Evolutionary conservation across 306 rosid species (phyloP), one percentile per base, ranked within the genome.

Genomic region (Vigna reflexopilosa): DNA sequence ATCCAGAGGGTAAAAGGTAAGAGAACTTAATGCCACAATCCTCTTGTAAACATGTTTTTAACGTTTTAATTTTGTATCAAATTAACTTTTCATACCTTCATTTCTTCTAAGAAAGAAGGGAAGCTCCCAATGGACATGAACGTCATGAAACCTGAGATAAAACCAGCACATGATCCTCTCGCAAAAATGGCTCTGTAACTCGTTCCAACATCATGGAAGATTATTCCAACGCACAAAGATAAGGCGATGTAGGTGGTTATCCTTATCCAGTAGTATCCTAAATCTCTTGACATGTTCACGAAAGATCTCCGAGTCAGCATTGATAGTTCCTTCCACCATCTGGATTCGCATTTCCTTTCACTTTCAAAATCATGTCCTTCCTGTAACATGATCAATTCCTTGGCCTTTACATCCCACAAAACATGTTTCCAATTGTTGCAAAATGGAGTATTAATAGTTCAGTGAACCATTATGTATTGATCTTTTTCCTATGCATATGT

Each of bases 51-150:
- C 19, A 14, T 49, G 32, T 38, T 79, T 78, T 47, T 13, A 30
- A 8, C 4, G 68, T 42, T 9, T 77, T 36, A 6, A 5, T n/a
- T 57, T 17, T 50, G 40, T 61, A 42, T 16, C 30, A 51, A 15
- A 70, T 72, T 49, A 7, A 36, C 12, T 8, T 9, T 42, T 9
- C 56, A 32, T 81, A 92, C 97, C 97, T 92, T 94, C 91, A 94
- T 88, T 83, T 94, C 98, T 83, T 94, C 98, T 26, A 94, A 36
- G 88, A 92, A 94, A 34, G 97, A 94, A 70, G 95, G 98, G 83
- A 94, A 94, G 80, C 97, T 97, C 82, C 95, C 97, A 19, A 94
- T 92, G 81, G 98, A 84, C 97, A 89, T 89, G 89, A 92, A 94
- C 52, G 97, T 90, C 98, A 94, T 92, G 89, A 90, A 94, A 54